Percentiles rank a stretch among this genome's conserved stretches.
Evolutionary conservation across 129 eudicot species (phyloP).

Genomic region (Saussurea involucrata): DNA sequence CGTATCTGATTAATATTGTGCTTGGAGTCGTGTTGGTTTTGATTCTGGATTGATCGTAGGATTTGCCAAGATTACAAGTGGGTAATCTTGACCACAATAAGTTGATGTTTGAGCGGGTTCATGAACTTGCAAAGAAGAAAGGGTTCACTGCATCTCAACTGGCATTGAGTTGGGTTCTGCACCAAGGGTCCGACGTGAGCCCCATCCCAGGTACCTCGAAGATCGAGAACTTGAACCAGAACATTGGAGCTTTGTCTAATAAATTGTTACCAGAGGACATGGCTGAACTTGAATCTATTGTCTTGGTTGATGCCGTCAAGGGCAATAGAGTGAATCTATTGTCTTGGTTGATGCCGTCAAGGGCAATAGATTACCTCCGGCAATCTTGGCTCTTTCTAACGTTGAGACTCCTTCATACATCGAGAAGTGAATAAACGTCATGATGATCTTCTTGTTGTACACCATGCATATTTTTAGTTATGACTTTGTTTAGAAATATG

Average conservation of each 20-base stretch:
- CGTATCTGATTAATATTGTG: too few species aligned
- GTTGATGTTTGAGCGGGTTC: slow-evolving; percentile 20
- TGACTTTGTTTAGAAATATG: background rate
- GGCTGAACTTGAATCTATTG: slow-evolving; percentile 38
- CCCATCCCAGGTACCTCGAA: slow-evolving; percentile 62
- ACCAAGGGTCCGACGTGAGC: slow-evolving; percentile 44
- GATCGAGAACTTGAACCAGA: slow-evolving; percentile 38
- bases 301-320: slow-evolving; percentile 33
- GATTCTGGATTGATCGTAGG: slow-evolving; percentile 10
- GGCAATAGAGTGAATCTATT: slow-evolving; percentile 37
- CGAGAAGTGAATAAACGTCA: background rate
- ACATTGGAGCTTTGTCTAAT: slow-evolving; percentile 35
- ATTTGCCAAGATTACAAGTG: slow-evolving; percentile 34
- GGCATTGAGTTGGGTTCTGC: slow-evolving; percentile 59
- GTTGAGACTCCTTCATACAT: background rate
- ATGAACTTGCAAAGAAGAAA: slow-evolving; percentile 38
- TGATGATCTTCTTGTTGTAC: background rate
- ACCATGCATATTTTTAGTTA: background rate
- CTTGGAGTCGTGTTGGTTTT: background rate
- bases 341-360: too few species aligned
- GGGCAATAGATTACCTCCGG: too few species aligned
- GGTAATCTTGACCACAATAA: slow-evolving; percentile 48
- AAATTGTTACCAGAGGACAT: slow-evolving; percentile 29
- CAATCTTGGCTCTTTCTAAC: too few species aligned
- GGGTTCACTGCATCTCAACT: slow-evolving; percentile 49